Conservation (phyloP, 768 basidiomycete genomes). For the Suillus subaureus region DNA sequence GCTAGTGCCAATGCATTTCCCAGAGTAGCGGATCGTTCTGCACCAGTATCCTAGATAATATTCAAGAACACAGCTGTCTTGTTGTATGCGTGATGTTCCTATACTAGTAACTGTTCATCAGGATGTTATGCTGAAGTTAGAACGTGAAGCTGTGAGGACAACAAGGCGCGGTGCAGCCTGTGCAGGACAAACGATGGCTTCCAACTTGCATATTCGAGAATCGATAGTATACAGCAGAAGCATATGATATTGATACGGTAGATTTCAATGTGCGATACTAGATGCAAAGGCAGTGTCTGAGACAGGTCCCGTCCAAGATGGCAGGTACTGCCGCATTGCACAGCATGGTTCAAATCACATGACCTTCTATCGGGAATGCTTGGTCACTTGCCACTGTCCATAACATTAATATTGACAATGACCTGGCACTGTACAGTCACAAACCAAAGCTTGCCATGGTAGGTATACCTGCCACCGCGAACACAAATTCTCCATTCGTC, state of each 20-base stretch:
- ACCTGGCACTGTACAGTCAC: no score
- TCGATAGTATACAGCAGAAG: background rate
- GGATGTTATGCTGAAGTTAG: background rate
- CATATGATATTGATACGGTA: background rate
- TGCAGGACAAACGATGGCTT: background rate
- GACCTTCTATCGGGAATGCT: no score
- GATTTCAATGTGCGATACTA: no score
- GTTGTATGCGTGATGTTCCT: background rate
- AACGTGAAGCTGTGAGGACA: background rate
- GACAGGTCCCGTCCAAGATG: no score
- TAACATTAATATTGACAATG: no score
- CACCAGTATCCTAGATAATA: conserved; percentile 40
- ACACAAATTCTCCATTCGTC: background rate
- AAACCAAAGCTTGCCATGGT: no score
- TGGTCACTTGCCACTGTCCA: no score
- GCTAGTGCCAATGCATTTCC: conserved; percentile 83
- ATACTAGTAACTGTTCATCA: background rate
- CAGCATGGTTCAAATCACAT: no score
- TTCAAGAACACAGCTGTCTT: background rate
- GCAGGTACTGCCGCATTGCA: no score
- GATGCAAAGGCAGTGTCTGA: no score
- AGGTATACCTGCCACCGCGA: no score
- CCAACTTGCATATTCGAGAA: background rate
- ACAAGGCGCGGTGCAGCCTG: background rate
- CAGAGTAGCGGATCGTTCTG: conserved; percentile 59